Evolutionary conservation across 1,139 yeast species (phyloP).

Genomic region (Suhomyces taliae): DNA sequence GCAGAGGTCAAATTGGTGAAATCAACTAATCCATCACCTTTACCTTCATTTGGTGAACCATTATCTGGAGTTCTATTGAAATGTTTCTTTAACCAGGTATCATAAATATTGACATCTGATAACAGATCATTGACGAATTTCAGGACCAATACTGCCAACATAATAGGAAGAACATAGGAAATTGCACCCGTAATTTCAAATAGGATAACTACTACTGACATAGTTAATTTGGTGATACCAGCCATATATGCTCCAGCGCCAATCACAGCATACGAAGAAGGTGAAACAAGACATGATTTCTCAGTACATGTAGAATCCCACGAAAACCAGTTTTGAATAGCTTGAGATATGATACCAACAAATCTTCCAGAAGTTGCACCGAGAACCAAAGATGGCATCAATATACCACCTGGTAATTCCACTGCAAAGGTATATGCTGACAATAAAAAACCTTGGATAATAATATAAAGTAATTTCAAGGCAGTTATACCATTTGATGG

Average conservation of each 20-base stretch:
- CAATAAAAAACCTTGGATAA: constrained; percentile 54
- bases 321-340: constrained; percentile 43
- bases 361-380: constrained; percentile 74
- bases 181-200: constrained; percentile 63
- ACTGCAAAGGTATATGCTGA: constrained; percentile 67
- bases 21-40: constrained; percentile 43
- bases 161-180: constrained; percentile 57
- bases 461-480: constrained; percentile 45
- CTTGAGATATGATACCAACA: constrained; percentile 60
- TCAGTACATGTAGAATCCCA: constrained; percentile 50
- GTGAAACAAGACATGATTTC: constrained; percentile 54
- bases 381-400: constrained; percentile 69
- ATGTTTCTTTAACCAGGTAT: constrained; percentile 37
- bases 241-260: constrained; percentile 62
- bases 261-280: constrained; percentile 61
- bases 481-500: constrained; percentile 27
- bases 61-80: constrained; percentile 23
- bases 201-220: constrained; percentile 56
- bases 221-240: constrained; percentile 56
- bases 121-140: constrained; percentile 52
- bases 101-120: constrained; percentile 50
- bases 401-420: constrained; percentile 70
- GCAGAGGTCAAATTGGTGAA: constrained; percentile 34
- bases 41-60: constrained; percentile 31
- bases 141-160: constrained; percentile 56